These are phyloP conservation scores for Nyssa sinensis DNA, from an alignment of 148 eudicot species.

Conservation along the genomic window DNA sequence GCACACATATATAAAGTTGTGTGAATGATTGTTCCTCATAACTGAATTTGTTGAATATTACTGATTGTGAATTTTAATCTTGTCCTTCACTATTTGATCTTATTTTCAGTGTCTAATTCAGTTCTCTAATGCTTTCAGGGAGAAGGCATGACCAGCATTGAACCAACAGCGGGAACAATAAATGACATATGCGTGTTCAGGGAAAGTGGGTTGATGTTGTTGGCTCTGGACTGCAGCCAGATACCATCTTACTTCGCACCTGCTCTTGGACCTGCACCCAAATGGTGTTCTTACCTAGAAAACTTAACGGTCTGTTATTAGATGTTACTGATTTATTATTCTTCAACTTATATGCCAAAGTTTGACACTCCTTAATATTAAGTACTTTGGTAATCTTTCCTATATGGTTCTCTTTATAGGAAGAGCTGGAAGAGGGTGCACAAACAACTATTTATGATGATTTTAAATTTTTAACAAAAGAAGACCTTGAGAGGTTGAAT, in stretches of 20 bases:
- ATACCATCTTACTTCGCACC: conserved; percentile 92
- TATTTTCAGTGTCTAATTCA: neutral
- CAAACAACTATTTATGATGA: conserved; percentile 89
- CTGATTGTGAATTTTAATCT: neutral
- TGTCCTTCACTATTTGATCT: neutral
- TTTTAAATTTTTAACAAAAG: conserved; percentile 81
- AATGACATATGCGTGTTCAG: conserved; percentile 77
- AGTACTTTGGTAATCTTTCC: conserved; percentile 14
- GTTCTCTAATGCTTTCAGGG: conserved; percentile 49
- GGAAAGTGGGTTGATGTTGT: conserved; percentile 76
- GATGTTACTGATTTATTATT: neutral
- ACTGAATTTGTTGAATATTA: neutral
- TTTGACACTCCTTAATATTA: neutral
- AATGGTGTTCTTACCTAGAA: conserved; percentile 92
- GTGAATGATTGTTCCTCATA: conserved; percentile 1
- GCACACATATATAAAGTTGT: neutral
- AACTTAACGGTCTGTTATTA: conserved; percentile 60
- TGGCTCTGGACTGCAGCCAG: conserved; percentile 77
- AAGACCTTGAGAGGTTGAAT: conserved; percentile 72
- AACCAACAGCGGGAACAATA: conserved; percentile 79
- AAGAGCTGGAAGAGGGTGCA: conserved; percentile 85
- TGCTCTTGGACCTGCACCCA: conserved; percentile 95
- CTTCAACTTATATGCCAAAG: neutral
- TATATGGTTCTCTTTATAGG: conserved; percentile 42
- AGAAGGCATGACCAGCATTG: conserved; percentile 95